These are phyloP conservation scores for Meira miltonrushii DNA, from an alignment of 1,284 basidiomycete genomes.

Conservation along the genomic window DNA sequence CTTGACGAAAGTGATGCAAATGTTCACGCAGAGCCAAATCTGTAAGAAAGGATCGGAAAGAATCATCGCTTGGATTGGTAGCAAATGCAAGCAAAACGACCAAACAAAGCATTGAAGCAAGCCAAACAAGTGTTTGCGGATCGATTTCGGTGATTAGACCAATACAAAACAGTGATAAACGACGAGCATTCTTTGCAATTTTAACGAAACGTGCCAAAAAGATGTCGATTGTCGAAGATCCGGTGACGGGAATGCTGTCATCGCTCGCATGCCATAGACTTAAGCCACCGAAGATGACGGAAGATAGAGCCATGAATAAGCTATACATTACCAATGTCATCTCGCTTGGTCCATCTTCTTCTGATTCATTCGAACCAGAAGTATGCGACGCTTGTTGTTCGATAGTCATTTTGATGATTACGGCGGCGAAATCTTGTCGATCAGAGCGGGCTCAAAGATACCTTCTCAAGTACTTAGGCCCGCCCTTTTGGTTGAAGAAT, in stretches of 20 bases:
- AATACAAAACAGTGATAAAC: neutral
- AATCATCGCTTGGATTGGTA: slow-evolving; percentile 84
- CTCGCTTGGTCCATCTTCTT: slow-evolving; percentile 15
- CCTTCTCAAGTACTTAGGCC: no score
- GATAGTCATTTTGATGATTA: no score
- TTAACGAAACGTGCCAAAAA: no score
- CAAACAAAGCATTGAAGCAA: slow-evolving; percentile 1
- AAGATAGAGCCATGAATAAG: slow-evolving; percentile 26
- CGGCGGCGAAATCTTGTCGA: no score
- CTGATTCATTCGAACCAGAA: neutral
- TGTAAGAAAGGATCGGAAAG: slow-evolving; percentile 86
- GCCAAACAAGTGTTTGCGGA: slow-evolving; percentile 4
- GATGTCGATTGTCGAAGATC: no score
- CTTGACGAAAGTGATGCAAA: slow-evolving; percentile 65
- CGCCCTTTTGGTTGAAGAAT: no score
- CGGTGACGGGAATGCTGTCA: neutral
- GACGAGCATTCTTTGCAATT: slow-evolving; percentile 1
- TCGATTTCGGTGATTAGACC: slow-evolving; percentile 1
- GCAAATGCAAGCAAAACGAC: slow-evolving; percentile 63
- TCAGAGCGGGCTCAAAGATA: no score
- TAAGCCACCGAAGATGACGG: slow-evolving; percentile 14
- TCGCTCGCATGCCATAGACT: slow-evolving; percentile 9
- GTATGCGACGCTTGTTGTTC: neutral
- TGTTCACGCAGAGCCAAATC: slow-evolving; percentile 91
- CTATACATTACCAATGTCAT: slow-evolving; percentile 27